Percentiles rank a stretch among this genome's conserved stretches.
These are phyloP conservation scores for Alternaria burnsii DNA, from an alignment of 2,329 filamentous ascomycete genomes.

Conservation along the genomic window DNA sequence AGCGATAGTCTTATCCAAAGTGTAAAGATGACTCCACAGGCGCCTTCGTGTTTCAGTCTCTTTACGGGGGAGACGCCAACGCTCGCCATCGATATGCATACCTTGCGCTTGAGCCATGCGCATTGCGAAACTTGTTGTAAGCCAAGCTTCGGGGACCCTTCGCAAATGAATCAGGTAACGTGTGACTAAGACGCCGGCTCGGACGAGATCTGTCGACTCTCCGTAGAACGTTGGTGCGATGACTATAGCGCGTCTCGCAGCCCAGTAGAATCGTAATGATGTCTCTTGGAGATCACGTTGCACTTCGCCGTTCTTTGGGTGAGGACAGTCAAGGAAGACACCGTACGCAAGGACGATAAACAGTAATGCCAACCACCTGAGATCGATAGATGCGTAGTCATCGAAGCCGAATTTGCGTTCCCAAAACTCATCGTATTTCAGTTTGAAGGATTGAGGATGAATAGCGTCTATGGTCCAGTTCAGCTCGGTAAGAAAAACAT, in stretches of 20 bases:
- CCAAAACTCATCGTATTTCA: background rate
- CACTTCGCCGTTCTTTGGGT: background rate
- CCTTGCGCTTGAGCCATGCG: background rate
- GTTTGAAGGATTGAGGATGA: background rate
- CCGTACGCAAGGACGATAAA: background rate
- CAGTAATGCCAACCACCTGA: background rate
- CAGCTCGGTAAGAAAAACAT: background rate
- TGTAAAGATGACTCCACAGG: background rate
- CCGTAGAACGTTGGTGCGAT: background rate
- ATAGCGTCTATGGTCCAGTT: background rate
- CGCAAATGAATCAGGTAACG: background rate
- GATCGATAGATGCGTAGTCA: background rate
- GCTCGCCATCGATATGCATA: background rate
- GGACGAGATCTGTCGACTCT: background rate
- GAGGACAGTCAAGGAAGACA: background rate
- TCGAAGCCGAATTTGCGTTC: background rate
- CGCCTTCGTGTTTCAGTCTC: background rate
- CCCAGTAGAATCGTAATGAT: background rate
- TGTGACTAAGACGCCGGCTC: background rate
- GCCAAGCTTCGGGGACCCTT: background rate
- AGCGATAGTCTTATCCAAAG: background rate
- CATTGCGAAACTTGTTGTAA: background rate
- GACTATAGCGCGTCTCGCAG: background rate
- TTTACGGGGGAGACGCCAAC: background rate
- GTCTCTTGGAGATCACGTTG: background rate